A percentile compares a stretch with the other conserved stretches of the same genome.
phyloP scores from a whole-genome alignment of 2,329 filamentous ascomycete genomes.

The Calonectria pteridis region DNA sequence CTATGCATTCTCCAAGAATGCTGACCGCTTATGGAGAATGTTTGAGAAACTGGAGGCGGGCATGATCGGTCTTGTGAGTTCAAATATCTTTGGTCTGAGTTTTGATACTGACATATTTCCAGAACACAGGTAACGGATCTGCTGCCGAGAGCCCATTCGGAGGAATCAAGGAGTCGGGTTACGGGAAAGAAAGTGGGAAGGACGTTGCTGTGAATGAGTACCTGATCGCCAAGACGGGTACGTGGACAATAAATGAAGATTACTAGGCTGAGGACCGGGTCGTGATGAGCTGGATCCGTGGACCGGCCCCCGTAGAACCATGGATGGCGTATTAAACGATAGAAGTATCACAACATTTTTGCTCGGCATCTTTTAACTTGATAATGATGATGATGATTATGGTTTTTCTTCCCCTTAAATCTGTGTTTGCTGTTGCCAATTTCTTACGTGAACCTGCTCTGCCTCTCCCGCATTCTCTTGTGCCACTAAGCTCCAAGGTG shows the following conservation, averaged over 20 bases:
- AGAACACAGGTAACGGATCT: slow-evolving; percentile 16
- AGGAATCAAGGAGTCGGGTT: slow-evolving; percentile 18
- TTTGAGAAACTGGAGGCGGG: slow-evolving; percentile 21
- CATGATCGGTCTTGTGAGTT: slow-evolving; percentile 6
- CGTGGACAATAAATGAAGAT: slow-evolving; percentile 1
- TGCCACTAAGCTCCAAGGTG: not conserved
- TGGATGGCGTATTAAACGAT: not conserved
- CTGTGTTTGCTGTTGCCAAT: not conserved
- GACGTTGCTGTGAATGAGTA: slow-evolving; percentile 22
- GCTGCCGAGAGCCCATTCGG: slow-evolving; percentile 23
- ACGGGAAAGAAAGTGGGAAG: slow-evolving; percentile 23
- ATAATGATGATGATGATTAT: too few species aligned
- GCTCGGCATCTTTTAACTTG: not conserved
- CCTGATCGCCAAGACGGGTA: slow-evolving; percentile 16
- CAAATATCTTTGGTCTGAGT: not conserved
- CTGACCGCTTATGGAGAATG: slow-evolving; percentile 12
- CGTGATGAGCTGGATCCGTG: not conserved
- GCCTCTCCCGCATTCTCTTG: not conserved
- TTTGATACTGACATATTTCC: not conserved
- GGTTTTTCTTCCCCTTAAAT: not conserved
- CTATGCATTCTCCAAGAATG: slow-evolving; percentile 18
- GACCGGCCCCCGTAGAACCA: not conserved
- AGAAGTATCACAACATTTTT: not conserved
- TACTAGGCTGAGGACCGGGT: not conserved
- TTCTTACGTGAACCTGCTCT: not conserved